Conservation (phyloP, 1,284 basidiomycete species). For the Leccinum subspadiceum region DNA sequence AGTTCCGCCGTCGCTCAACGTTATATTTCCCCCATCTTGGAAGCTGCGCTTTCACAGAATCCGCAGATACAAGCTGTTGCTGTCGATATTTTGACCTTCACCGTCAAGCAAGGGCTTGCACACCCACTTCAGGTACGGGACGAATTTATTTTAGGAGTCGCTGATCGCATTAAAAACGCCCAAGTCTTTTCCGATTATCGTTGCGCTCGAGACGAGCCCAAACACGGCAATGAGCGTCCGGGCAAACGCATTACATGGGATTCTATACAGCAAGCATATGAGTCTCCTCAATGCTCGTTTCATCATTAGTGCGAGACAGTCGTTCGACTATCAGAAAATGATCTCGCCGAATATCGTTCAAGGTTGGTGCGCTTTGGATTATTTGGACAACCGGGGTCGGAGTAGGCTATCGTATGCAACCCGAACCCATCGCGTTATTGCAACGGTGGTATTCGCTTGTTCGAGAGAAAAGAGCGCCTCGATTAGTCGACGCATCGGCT, state of each 20-base stretch:
- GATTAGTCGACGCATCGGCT: slow-evolving; percentile 31
- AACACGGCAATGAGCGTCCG: slow-evolving; percentile 61
- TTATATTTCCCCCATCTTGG: slow-evolving; percentile 81
- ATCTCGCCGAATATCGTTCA: slow-evolving; percentile 46
- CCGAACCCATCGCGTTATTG: slow-evolving; percentile 68
- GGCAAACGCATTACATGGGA: slow-evolving; percentile 78
- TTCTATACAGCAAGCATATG: slow-evolving; percentile 86
- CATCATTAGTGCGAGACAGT: slow-evolving; percentile 72
- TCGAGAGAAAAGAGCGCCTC: slow-evolving; percentile 81
- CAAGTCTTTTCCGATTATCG: slow-evolving; percentile 88
- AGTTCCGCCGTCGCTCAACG: slow-evolving; percentile 93
- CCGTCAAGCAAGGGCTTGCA: slow-evolving; percentile 91
- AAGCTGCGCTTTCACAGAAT: slow-evolving; percentile 75
- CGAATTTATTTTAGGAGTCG: not conserved
- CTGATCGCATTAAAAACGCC: slow-evolving; percentile 3
- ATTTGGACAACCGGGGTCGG: not conserved
- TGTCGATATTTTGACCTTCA: slow-evolving; percentile 89
- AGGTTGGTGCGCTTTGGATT: slow-evolving; percentile 36
- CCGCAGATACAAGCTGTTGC: slow-evolving; percentile 77
- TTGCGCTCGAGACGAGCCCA: slow-evolving; percentile 88
- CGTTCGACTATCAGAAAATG: slow-evolving; percentile 82
- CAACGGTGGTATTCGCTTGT: slow-evolving; percentile 90
- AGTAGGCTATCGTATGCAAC: slow-evolving; percentile 63
- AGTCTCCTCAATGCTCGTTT: slow-evolving; percentile 88
- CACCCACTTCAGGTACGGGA: slow-evolving; percentile 81